Evolutionary conservation across 2,329 filamentous ascomycete species (phyloP).

Genomic region (Nannizziopsis barbatae): DNA sequence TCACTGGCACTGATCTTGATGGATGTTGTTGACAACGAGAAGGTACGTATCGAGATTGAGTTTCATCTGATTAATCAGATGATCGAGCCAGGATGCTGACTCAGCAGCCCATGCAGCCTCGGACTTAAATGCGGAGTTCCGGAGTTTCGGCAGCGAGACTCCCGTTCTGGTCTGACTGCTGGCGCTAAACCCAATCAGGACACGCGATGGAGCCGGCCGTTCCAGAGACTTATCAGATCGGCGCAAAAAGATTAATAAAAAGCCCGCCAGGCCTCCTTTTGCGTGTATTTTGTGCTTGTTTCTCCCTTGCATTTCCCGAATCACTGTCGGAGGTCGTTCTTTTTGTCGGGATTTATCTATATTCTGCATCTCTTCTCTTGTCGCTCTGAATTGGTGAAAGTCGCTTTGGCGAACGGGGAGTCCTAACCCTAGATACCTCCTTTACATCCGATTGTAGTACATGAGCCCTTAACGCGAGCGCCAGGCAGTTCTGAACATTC

Average conservation of each 20-base stretch:
- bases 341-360: not conserved
- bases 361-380: too few relatives aligned
- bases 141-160: not conserved
- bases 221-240: slow-evolving; percentile 9
- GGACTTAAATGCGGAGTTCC: not conserved
- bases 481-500: not conserved
- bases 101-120: too few relatives aligned
- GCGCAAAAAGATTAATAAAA: slow-evolving; percentile 2
- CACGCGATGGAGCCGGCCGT: not conserved
- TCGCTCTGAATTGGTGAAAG: not conserved
- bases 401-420: not conserved
- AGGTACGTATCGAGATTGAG: too few relatives aligned
- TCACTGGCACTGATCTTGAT: too few relatives aligned
- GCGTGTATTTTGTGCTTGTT: not conserved
- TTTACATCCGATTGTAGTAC: not conserved
- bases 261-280: not conserved
- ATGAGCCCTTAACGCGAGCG: slow-evolving; percentile 4
- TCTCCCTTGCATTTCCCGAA: not conserved
- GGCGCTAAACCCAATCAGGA: slow-evolving; percentile 4
- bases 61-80: too few relatives aligned
- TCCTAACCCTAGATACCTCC: not conserved
- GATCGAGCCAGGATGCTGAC: too few relatives aligned
- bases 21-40: too few relatives aligned
- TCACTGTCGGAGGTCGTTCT: not conserved
- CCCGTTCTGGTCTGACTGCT: slow-evolving; percentile 4